Base-by-base conservation (phyloP, 805 yeast genomes). In the Tetrapisispora pingtungensis region DNA sequence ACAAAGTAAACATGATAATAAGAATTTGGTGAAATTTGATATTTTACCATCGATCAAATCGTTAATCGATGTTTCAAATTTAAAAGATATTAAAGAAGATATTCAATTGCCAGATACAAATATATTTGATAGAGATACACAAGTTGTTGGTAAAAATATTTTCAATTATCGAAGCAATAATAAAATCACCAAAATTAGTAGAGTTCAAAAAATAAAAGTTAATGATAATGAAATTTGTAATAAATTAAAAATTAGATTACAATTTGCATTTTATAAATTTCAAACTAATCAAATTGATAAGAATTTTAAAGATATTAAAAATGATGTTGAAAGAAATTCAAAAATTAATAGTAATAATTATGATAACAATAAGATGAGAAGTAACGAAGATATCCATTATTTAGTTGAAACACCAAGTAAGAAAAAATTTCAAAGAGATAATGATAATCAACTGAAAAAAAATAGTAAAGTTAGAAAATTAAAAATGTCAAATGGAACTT, bases 231-330 rank as follows among this genome's bases (percentile, higher is more conserved):
- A 38, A 27, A 8, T 46, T 1, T 50, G 61, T 6, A 48, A 71
- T 40, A 66, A 64, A 50, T 63, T 76, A 46, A 70, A 71, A 50
- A 59, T 70, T 46, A 68, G 77, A 49, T 58, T 76, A 20, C 72
- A 72, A 50, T 53, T 75, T 40, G 81, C 81, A 2, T 72, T 72
- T 51, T 75, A 69, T 56, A 76, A 75, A 52, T 69, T 70, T 36
- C 66, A 66, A 44, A 74, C 79, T 1, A 68, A 73, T 49, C 79
- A 75, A 54, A 61, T 51, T 17, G 53, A 55, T 30, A 28, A 53
- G n/a, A 54, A 53, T 28, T 54, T 52, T 33, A 43, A 46, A 27
- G 54, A 53, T 18, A 33, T 53, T 15, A 50, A 52, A 33, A 33
- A 14, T 19, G 20, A 10, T 7, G 19, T 34, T 15, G 22, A 39